Conservation (phyloP, 108 stramenopile genomes). For the Epipyxis sp. region DNA sequence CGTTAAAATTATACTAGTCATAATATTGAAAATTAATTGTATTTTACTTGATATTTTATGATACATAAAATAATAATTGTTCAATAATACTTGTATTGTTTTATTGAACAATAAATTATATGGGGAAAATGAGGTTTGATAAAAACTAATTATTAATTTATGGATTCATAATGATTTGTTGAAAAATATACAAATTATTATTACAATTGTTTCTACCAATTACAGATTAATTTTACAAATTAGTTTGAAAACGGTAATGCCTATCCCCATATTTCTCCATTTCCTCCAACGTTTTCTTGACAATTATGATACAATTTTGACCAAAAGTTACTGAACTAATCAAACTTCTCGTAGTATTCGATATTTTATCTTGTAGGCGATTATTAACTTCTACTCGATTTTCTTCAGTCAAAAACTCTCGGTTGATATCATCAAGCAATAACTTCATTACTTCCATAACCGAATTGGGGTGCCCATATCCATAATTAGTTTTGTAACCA, state of each 20-base stretch:
- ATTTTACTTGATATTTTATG: too few species aligned
- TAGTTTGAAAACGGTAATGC: neutral
- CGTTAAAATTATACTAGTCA: too few species aligned
- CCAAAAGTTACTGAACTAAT: conserved; percentile 10
- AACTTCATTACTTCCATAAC: neutral
- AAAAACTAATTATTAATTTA: too few species aligned
- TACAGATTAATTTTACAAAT: conserved; percentile 31
- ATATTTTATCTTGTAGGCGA: neutral
- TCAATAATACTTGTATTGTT: too few species aligned
- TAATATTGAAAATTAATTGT: too few species aligned
- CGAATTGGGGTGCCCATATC: neutral
- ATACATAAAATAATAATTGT: too few species aligned
- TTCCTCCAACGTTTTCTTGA: conserved; percentile 25
- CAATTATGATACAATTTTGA: conserved; percentile 27
- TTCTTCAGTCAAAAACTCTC: neutral
- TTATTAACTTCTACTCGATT: neutral
- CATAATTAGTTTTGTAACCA: conserved; percentile 17
- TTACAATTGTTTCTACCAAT: too few species aligned
- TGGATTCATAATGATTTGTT: too few species aligned
- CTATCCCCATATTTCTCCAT: neutral
- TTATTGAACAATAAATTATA: too few species aligned
- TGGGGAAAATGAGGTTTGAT: too few species aligned
- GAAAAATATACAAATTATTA: too few species aligned
- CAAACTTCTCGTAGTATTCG: neutral
- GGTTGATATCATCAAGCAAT: conserved; percentile 18